A percentile compares a stretch with the other conserved stretches of the same genome.
These are phyloP conservation scores for Tricholoma matsutake DNA, from an alignment of 768 basidiomycete species.

Conservation along the genomic window DNA sequence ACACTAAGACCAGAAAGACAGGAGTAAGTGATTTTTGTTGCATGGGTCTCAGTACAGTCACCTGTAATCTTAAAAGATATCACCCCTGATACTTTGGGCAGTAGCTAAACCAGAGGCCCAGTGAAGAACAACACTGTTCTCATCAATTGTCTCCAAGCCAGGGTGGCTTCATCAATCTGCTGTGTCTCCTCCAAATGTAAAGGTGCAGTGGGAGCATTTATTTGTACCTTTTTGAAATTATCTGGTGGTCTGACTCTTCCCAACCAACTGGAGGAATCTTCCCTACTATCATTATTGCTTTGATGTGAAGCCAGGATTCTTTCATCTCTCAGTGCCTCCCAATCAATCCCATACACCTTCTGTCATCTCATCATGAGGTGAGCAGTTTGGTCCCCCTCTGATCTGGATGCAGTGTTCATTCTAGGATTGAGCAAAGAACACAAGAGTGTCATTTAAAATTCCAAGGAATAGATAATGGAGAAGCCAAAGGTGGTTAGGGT, in stretches of 20 bases:
- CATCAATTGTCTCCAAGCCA: not conserved
- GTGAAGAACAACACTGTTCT: not conserved
- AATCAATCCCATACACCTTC: slow-evolving; percentile 24
- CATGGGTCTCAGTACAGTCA: too few relatives aligned
- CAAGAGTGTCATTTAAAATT: too few relatives aligned
- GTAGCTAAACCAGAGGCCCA: not conserved
- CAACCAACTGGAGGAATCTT: not conserved
- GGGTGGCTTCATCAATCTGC: not conserved
- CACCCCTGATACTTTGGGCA: not conserved
- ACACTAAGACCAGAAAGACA: too few relatives aligned
- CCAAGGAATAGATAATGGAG: slow-evolving; percentile 32
- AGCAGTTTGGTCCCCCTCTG: slow-evolving; percentile 15
- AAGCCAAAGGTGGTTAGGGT: too few relatives aligned
- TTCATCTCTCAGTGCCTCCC: too few relatives aligned
- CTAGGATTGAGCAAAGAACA: slow-evolving; percentile 30
- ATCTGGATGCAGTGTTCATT: slow-evolving; percentile 30
- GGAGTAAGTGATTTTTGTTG: too few relatives aligned
- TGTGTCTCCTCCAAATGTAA: not conserved
- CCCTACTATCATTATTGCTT: too few relatives aligned
- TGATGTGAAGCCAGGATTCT: not conserved
- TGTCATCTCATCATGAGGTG: slow-evolving; percentile 15
- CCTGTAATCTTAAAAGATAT: not conserved
- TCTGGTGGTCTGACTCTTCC: not conserved
- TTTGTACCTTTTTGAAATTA: too few relatives aligned
- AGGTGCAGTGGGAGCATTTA: not conserved